phyloP scores from a whole-genome alignment of 805 yeast genomes.

The Wickerhamiella vanderwaltii region DNA sequence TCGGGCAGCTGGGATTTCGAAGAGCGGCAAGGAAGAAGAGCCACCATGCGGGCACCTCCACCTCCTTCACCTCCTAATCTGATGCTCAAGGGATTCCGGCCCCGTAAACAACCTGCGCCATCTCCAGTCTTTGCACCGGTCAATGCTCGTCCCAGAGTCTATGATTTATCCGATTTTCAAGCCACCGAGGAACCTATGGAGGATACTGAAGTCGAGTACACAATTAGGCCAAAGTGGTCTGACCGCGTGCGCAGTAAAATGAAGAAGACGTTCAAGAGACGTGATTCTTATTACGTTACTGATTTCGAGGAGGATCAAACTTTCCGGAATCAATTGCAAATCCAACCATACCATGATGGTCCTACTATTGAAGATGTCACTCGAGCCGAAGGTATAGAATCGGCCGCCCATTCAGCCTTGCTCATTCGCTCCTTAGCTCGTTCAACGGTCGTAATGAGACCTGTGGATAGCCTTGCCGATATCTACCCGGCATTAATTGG shows the following conservation, averaged over 20 bases:
- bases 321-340: neutral
- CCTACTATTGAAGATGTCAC: neutral
- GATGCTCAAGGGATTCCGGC: neutral
- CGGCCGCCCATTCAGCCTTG: neutral
- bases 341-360: neutral
- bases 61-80: neutral
- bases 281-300: no score
- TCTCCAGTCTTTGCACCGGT: neutral
- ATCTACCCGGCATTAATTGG: constrained; percentile 19
- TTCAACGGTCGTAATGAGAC: constrained; percentile 20
- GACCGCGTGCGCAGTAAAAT: constrained; percentile 5
- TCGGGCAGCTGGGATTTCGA: constrained; percentile 1
- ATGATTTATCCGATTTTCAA: constrained; percentile 1
- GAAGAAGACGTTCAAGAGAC: neutral
- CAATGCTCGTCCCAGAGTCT: neutral
- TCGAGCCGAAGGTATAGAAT: neutral
- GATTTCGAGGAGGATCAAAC: no score
- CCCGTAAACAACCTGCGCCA: neutral
- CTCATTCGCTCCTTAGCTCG: constrained; percentile 16
- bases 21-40: neutral
- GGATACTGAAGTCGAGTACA: neutral
- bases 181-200: neutral
- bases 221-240: constrained; percentile 1
- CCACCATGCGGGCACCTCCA: neutral
- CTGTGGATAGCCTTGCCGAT: constrained; percentile 23